Evolutionary conservation across 371 early-diverging fungal species (phyloP).

Genomic region (Mucor racemosus): DNA sequence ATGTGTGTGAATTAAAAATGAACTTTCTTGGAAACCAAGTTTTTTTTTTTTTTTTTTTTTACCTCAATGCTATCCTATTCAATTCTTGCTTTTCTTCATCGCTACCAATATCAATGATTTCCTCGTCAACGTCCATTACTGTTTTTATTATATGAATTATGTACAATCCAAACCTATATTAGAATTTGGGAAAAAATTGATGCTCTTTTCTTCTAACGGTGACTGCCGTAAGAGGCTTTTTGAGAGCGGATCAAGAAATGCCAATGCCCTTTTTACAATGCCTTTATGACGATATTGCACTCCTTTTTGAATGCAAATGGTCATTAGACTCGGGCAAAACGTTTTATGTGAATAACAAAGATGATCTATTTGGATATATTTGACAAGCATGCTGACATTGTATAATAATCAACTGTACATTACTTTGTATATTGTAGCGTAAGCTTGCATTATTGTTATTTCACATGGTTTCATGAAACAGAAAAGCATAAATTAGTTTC

Average conservation of each 20-base stretch:
- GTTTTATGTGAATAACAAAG: neutral
- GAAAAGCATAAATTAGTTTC: neutral
- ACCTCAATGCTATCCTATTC: neutral
- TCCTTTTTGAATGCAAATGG: neutral
- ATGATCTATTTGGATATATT: neutral
- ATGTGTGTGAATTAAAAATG: neutral
- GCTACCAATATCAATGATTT: constrained; percentile 40
- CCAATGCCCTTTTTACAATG: neutral
- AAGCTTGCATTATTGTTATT: too few relatives aligned
- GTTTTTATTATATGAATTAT: neutral
- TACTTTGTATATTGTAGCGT: too few relatives aligned
- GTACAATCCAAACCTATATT: neutral
- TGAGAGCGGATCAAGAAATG: constrained; percentile 4
- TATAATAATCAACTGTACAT: too few relatives aligned
- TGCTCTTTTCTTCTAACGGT: neutral
- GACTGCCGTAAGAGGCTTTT: constrained; percentile 3
- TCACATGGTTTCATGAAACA: too few relatives aligned
- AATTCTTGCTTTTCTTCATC: constrained; percentile 18
- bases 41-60: neutral
- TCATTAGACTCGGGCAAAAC: neutral
- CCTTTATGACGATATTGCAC: neutral
- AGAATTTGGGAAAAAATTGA: neutral
- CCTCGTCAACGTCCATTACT: constrained; percentile 28
- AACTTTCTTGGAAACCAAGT: neutral
- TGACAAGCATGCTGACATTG: neutral